Evolutionary conservation across 1,284 basidiomycete genomes (phyloP).

Genomic region (Cutaneotrichosporon cavernicola): DNA sequence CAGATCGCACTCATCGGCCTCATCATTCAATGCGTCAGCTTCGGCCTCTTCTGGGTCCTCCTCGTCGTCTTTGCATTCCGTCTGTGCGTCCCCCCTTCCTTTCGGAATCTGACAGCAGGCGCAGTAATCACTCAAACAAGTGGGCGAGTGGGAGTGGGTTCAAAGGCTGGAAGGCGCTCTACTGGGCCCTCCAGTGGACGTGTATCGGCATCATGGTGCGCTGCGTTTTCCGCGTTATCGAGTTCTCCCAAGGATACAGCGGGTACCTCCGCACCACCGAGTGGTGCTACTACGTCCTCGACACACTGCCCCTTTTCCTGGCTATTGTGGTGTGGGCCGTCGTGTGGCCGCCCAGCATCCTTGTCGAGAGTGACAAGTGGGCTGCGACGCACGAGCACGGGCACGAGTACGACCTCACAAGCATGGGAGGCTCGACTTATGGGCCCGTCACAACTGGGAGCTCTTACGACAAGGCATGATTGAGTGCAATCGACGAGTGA

Average conservation of each 20-base stretch:
- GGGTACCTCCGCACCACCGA: constrained; percentile 64
- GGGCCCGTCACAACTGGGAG: too few species aligned
- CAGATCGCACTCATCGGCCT: constrained; percentile 64
- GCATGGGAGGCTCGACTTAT: not conserved
- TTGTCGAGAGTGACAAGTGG: not conserved
- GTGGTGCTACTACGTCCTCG: constrained; percentile 64
- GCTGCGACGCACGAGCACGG: not conserved
- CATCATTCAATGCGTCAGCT: constrained; percentile 63
- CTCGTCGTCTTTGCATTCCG: constrained; percentile 61
- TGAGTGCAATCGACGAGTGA: too few species aligned
- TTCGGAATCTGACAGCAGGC: not conserved
- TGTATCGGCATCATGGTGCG: constrained; percentile 66
- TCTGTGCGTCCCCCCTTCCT: constrained; percentile 45
- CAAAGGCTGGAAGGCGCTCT: constrained; percentile 62
- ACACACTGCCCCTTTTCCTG: constrained; percentile 60
- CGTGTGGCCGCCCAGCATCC: constrained; percentile 34
- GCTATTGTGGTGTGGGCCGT: constrained; percentile 55
- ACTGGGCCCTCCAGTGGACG: constrained; percentile 58
- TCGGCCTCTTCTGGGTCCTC: constrained; percentile 61
- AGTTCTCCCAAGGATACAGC: constrained; percentile 63
- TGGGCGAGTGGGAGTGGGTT: constrained; percentile 1
- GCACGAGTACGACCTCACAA: not conserved
- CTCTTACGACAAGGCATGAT: too few species aligned
- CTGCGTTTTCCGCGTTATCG: constrained; percentile 65
- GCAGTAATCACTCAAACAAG: not conserved